These are phyloP conservation scores for Tetrapisispora nanseiensis DNA, from an alignment of 805 yeast species.

Conservation along the genomic window DNA sequence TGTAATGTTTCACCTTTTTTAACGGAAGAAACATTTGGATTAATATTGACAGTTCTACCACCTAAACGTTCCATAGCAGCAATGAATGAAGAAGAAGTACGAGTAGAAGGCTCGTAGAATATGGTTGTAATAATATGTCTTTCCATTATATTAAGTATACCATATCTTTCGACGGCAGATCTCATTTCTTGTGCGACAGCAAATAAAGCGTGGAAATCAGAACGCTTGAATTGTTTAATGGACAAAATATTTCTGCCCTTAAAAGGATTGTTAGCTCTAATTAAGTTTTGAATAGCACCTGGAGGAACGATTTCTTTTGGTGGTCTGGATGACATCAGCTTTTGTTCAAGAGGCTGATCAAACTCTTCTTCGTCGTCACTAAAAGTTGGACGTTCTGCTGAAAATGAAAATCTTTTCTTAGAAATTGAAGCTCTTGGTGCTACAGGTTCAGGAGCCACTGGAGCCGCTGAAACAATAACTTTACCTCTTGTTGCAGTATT, in stretches of 20 bases:
- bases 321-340: constrained; percentile 60
- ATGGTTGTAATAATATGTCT: constrained; percentile 90
- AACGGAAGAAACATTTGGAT: constrained; percentile 83
- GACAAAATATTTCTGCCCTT: constrained; percentile 79
- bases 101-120: constrained; percentile 96
- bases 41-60: constrained; percentile 87
- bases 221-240: constrained; percentile 77
- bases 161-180: constrained; percentile 91
- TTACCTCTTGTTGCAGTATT: constrained; percentile 53
- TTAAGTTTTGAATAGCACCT: constrained; percentile 66
- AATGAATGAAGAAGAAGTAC: constrained; percentile 93
- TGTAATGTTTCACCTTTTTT: constrained; percentile 97
- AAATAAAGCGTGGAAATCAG: constrained; percentile 85
- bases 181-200: constrained; percentile 98
- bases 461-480: constrained; percentile 40
- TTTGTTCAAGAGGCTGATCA: constrained; percentile 40
- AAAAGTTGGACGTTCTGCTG: constrained; percentile 33
- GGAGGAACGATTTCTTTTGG: constrained; percentile 67
- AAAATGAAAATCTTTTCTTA: constrained; percentile 43
- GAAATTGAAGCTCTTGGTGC: constrained; percentile 32
- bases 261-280: constrained; percentile 82
- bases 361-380: constrained; percentile 38
- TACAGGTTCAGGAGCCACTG: constrained; percentile 26
- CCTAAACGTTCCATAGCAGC: constrained; percentile 99
- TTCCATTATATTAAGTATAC: constrained; percentile 80